Percentiles rank a stretch among this genome's conserved stretches.
phyloP scores from a whole-genome alignment of 176 grass and related monocot species.

The Themeda triandra region DNA sequence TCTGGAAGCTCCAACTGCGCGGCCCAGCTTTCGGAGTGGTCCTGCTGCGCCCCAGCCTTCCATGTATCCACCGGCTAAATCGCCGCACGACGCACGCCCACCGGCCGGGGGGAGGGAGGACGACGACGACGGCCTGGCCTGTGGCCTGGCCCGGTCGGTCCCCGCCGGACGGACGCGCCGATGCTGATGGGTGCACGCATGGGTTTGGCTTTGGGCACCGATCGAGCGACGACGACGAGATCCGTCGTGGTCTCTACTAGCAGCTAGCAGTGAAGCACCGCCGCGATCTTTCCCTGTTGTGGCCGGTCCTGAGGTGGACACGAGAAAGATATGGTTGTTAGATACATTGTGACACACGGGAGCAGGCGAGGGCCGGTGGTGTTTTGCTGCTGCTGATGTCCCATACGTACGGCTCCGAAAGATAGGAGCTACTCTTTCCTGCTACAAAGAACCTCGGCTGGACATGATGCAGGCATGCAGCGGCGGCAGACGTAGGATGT shows the following conservation, averaged over 20 bases:
- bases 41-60: neutral
- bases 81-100: neutral
- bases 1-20: conserved; percentile 24
- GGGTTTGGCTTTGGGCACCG: too few species aligned
- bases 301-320: neutral
- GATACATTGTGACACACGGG: conserved; percentile 41
- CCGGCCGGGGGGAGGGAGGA: too few species aligned
- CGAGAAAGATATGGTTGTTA: conserved; percentile 42
- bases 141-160: too few species aligned
- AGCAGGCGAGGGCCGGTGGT: too few species aligned
- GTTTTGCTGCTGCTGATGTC: too few species aligned
- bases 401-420: conserved; percentile 6
- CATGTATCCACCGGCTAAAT: conserved; percentile 31
- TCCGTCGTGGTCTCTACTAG: neutral
- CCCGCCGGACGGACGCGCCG: too few species aligned
- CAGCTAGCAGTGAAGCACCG: neutral
- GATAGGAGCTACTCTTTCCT: neutral
- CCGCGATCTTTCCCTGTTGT: neutral
- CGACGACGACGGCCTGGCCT: too few species aligned
- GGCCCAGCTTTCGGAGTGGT: conserved; percentile 12
- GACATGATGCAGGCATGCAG: too few species aligned
- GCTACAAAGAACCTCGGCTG: neutral
- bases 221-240: neutral
- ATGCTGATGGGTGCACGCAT: too few species aligned
- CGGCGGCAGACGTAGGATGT: neutral